A percentile compares a stretch with the other conserved stretches of the same genome.
phyloP scores from a whole-genome alignment of 2,329 filamentous ascomycete genomes.

The Ploettnerulaceae sp. region DNA sequence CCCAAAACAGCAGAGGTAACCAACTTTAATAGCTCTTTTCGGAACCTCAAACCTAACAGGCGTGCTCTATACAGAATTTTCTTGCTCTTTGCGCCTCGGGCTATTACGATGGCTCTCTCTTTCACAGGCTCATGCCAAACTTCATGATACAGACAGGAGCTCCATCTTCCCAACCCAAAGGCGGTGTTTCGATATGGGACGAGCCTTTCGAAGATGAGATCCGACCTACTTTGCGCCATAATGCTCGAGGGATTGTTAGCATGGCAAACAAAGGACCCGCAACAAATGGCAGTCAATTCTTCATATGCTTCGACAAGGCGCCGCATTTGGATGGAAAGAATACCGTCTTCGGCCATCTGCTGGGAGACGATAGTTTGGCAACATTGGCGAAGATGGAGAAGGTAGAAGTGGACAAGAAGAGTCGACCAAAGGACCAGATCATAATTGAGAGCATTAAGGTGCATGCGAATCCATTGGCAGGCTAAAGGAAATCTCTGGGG shows the following conservation, averaged over 20 bases:
- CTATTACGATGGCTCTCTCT: conserved; percentile 70
- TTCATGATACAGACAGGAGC: conserved; percentile 80
- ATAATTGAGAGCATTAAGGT: conserved; percentile 66
- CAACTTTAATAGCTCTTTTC: conserved; percentile 1
- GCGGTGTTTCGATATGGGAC: conserved; percentile 69
- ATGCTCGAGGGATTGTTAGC: conserved; percentile 63
- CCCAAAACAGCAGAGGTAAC: conserved; percentile 83
- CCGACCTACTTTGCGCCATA: conserved; percentile 62
- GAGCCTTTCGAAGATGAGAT: conserved; percentile 77
- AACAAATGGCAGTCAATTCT: conserved; percentile 78
- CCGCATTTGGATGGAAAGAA: conserved; percentile 80
- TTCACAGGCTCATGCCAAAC: conserved; percentile 73
- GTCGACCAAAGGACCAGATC: conserved; percentile 61
- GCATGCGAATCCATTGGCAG: conserved; percentile 75
- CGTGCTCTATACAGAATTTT: conserved; percentile 65
- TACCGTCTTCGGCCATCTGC: conserved; percentile 74
- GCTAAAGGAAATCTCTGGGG: conserved; percentile 35
- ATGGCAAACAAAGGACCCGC: conserved; percentile 75
- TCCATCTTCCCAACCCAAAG: conserved; percentile 58
- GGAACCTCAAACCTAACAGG: conserved; percentile 16
- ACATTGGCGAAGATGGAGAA: conserved; percentile 68
- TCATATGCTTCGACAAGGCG: conserved; percentile 71
- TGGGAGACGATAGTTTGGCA: conserved; percentile 57
- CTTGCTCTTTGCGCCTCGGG: conserved; percentile 76
- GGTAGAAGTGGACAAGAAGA: conserved; percentile 73